These are phyloP conservation scores for Aspergillus novoparasiticus DNA, from an alignment of 2,329 filamentous ascomycete species.

Conservation along the genomic window DNA sequence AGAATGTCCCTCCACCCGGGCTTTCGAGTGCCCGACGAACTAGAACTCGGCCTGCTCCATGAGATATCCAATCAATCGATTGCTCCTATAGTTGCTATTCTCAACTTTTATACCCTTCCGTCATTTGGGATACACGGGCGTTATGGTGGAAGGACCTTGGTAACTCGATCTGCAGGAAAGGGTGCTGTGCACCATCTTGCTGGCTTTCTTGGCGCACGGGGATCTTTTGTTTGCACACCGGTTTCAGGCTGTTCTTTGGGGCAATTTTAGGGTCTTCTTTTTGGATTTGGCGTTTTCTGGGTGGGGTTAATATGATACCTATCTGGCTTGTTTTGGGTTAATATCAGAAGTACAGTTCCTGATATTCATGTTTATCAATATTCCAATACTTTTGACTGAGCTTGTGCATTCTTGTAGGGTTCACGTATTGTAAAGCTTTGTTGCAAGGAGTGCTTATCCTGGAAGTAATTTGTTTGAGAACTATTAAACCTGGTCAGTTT, in stretches of 20 bases:
- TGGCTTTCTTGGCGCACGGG: background rate
- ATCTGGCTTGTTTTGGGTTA: background rate
- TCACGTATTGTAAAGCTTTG: background rate
- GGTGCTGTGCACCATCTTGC: background rate
- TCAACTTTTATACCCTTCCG: background rate
- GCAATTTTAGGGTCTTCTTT: background rate
- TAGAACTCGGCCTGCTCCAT: slow-evolving; percentile 33
- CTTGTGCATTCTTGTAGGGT: background rate
- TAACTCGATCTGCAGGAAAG: background rate
- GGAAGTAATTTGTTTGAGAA: too few relatives aligned
- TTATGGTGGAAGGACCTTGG: background rate
- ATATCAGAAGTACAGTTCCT: background rate
- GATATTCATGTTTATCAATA: background rate
- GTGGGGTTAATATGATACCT: background rate
- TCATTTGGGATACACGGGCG: background rate
- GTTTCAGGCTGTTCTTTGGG: background rate
- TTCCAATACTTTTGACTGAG: background rate
- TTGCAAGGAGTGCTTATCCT: background rate
- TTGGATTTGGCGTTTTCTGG: background rate
- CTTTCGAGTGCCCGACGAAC: slow-evolving; percentile 31
- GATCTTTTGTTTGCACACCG: background rate
- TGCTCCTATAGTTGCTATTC: background rate
- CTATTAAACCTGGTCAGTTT: too few relatives aligned
- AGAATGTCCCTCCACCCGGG: slow-evolving; percentile 43
- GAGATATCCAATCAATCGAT: slow-evolving; percentile 2